phyloP scores from a whole-genome alignment of 306 rosid species.

The Abrus pulchellus region DNA sequence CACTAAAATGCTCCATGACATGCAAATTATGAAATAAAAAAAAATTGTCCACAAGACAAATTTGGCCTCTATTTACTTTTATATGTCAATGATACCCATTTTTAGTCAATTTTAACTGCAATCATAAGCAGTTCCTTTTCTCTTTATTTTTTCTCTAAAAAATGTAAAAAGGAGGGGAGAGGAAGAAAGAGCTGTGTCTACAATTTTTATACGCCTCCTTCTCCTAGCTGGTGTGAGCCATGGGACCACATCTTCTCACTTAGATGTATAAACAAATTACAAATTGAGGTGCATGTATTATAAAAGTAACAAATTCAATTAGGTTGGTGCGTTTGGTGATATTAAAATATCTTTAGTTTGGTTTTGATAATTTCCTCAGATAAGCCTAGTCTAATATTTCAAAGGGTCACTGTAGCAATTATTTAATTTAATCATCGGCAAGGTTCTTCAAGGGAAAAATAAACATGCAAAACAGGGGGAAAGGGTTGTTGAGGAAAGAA shows the following conservation, averaged over 20 bases:
- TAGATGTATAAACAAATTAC: conserved; percentile 36
- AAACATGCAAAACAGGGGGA: conserved; percentile 40
- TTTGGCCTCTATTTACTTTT: conserved; percentile 28
- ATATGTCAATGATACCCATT: neutral
- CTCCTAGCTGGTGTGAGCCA: neutral
- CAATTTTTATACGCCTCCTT: conserved; percentile 38
- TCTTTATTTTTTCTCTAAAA: neutral
- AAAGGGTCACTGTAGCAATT: conserved; percentile 13
- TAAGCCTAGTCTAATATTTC: neutral
- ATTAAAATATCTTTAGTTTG: conserved; percentile 28
- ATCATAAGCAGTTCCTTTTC: conserved; percentile 6
- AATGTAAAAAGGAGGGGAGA: neutral
- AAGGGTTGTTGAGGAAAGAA: conserved; percentile 16
- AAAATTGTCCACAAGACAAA: conserved; percentile 38
- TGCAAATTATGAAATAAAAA: conserved; percentile 35
- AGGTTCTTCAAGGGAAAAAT: neutral
- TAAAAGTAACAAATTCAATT: conserved; percentile 32
- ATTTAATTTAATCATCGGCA: conserved; percentile 8
- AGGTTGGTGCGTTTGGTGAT: conserved; percentile 39
- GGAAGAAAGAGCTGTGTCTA: neutral
- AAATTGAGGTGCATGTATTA: conserved; percentile 32
- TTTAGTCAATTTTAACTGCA: conserved; percentile 45
- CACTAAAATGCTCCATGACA: conserved; percentile 49
- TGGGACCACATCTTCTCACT: conserved; percentile 36
- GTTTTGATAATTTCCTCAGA: conserved; percentile 34